Evolutionary conservation across 2,329 filamentous ascomycete species (phyloP), one percentile per base, ranked within the genome.

Genomic region (Magnaporthiopsis rhizophila): DNA sequence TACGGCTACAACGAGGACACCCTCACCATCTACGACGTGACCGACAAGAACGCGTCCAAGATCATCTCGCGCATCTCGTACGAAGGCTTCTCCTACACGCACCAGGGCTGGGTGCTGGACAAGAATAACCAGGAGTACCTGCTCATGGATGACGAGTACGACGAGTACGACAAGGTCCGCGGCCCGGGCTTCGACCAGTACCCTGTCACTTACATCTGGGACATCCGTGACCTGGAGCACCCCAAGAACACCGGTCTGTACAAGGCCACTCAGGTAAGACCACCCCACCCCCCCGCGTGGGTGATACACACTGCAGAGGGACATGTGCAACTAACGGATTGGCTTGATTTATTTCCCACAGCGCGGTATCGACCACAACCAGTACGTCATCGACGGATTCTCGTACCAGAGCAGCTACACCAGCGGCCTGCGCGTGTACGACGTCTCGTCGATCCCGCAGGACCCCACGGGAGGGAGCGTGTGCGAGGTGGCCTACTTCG

Each of bases 1-100:
- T 84, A 83, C 69, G 80, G 78, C 65, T 85, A 82, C 74, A 83
- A 84, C 68, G 81, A 81, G 67, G 80, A 82, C 65, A 78, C 78
- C 0, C 69, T 83, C 57, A 81, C 80, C 50, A 80, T 82, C 67
- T 82, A 80, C 70, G 81, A 84, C 63, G 78, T 83, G 9, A 82
- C 78, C 26, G 73, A 83, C 72, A 83, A 83, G 74, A 73, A 75
- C 34, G 72, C 72, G 62, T 71, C 75, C 64, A 76, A 71, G 26
- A 75, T 84, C 66, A 78, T 86, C 67, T 84, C 82, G 62, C 77
- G 76, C 65, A 84, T 81, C 2, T 79, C 78, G 0, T 86, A 86
- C 71, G 77, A 80, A n/a, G 83, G 83, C 57, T 81, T 80, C n/a
- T 71, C 77, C 21, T 85, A 84, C 74, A 84, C 82, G 2, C 83